A percentile compares a stretch with the other conserved stretches of the same genome.
phyloP scores from a whole-genome alignment of 768 basidiomycete species.

The Xerocomus potaroensis region DNA sequence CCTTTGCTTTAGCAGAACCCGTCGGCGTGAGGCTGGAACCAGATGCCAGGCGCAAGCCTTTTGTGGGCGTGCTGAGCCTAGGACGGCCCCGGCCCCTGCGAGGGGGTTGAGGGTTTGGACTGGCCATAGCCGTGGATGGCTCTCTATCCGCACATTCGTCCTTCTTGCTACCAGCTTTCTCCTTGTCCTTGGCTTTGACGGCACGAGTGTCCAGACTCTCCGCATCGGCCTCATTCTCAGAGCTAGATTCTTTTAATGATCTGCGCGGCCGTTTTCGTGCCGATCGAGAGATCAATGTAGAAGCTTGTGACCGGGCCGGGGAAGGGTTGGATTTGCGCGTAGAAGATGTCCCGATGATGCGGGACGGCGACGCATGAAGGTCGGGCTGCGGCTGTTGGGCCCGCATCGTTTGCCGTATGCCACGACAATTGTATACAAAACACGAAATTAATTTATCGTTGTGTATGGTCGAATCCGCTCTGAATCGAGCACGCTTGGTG shows the following conservation, averaged over 20 bases:
- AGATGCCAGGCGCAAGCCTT: neutral
- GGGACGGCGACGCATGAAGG: constrained; percentile 1
- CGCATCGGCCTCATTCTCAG: constrained; percentile 16
- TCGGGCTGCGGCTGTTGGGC: constrained; percentile 12
- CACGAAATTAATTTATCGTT: constrained; percentile 71
- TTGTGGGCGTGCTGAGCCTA: constrained; percentile 6
- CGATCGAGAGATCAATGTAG: constrained; percentile 5
- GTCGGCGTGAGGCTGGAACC: neutral
- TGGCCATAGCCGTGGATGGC: constrained; percentile 11
- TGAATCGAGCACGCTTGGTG: constrained; percentile 69
- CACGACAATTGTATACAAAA: constrained; percentile 49
- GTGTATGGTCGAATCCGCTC: constrained; percentile 61
- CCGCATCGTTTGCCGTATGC: constrained; percentile 30
- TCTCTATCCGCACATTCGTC: too few species aligned
- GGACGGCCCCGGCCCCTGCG: constrained; percentile 4
- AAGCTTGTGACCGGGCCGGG: constrained; percentile 20
- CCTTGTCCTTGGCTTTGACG: constrained; percentile 7
- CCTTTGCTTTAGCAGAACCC: constrained; percentile 2
- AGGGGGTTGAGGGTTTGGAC: constrained; percentile 14
- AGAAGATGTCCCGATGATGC: constrained; percentile 8
- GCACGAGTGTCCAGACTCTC: constrained; percentile 6
- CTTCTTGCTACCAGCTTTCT: neutral
- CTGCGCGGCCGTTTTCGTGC: constrained; percentile 24
- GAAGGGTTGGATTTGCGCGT: constrained; percentile 23
- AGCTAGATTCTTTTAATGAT: constrained; percentile 19